Evolutionary conservation across 202 grass and related monocot species (phyloP), one percentile per base, ranked within the genome.

Genomic region (Digitaria exilis): DNA sequence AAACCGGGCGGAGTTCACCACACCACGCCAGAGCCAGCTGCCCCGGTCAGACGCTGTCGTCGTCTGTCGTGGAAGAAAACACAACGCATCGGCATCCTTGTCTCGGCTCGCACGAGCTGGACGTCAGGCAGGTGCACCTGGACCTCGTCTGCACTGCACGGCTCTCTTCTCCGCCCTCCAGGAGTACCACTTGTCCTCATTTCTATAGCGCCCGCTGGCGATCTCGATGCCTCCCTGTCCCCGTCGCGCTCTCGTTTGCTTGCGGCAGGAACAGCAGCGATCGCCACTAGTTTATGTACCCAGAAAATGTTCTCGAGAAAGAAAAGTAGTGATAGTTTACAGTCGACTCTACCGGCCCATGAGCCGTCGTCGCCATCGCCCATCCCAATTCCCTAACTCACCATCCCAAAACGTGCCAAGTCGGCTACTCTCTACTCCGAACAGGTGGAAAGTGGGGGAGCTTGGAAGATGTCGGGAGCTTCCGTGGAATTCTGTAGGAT

Each of bases 1-100:
- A n/a, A n/a, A 72, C 60, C 16, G 45, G 69, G n/a, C 69, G 69
- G 69, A 73, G 9, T n/a, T 73, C 28, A 51, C 69, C 69, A 32
- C 11, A 45, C 35, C 35, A 37, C 35, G 5, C 35, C 35, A 3
- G 35, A 3, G 35, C 5, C 46, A 19, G 28, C 59, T 63, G 60
- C 60, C 29, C 29, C 29, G 60, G 45, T 73, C 46, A 51, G 69
- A 32, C 45, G 17, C 44, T 72, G 69, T 50, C 69, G 69, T 63
- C 60, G 57, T 48, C 69, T 51, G 46, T 48, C 68, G 42, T 72
- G 26, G 69, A 51, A 18, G 69, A 72, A 72, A 17, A 44, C n/a
- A n/a, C 5, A 24, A 10, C n/a, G 5, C 55, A 26, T 26, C 55
- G 10, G 4, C 55, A 10, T 26, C n/a, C n/a, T n/a, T n/a, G n/a